Conservation (phyloP, 2,329 filamentous ascomycete genomes). For the Stenocarpella maydis region DNA sequence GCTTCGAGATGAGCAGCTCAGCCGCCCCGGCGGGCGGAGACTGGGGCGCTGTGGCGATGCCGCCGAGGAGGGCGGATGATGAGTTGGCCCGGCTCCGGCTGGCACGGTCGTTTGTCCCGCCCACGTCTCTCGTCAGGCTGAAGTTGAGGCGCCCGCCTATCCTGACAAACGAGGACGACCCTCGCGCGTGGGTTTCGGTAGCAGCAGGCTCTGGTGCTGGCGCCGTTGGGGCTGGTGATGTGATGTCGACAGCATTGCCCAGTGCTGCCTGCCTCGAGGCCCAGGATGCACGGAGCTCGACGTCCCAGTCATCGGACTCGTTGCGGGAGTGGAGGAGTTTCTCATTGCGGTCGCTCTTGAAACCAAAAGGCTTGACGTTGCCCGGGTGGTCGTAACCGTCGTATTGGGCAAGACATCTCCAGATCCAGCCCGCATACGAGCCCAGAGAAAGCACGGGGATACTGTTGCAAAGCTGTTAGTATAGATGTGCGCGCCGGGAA, state of each 20-base stretch:
- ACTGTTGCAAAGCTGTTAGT: constrained; percentile 42
- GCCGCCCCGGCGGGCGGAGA: neutral
- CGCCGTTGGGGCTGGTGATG: constrained; percentile 20
- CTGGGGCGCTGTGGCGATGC: constrained; percentile 22
- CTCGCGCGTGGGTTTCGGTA: constrained; percentile 11
- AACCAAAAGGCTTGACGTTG: constrained; percentile 60
- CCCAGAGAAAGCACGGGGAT: constrained; percentile 52
- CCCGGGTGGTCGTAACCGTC: constrained; percentile 60
- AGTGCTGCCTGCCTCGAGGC: constrained; percentile 38
- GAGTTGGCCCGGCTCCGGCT: constrained; percentile 30
- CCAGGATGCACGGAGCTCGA: constrained; percentile 24
- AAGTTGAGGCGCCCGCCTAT: constrained; percentile 30
- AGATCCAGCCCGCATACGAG: constrained; percentile 56
- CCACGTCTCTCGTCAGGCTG: constrained; percentile 25
- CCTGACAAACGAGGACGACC: constrained; percentile 32
- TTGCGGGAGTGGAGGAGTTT: constrained; percentile 19
- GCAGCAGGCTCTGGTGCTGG: constrained; percentile 31
- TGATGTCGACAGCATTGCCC: constrained; percentile 39
- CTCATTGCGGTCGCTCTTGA: constrained; percentile 40
- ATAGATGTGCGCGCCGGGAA: neutral
- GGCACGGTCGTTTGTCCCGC: neutral
- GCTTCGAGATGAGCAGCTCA: constrained; percentile 17
- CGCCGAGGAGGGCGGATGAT: constrained; percentile 29
- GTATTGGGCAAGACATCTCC: constrained; percentile 56
- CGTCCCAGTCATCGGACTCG: constrained; percentile 34